Percentiles rank a stretch among this genome's conserved stretches.
phyloP scores from a whole-genome alignment of 352 stramenopile genomes.

The Globisporangium ultimum region DNA sequence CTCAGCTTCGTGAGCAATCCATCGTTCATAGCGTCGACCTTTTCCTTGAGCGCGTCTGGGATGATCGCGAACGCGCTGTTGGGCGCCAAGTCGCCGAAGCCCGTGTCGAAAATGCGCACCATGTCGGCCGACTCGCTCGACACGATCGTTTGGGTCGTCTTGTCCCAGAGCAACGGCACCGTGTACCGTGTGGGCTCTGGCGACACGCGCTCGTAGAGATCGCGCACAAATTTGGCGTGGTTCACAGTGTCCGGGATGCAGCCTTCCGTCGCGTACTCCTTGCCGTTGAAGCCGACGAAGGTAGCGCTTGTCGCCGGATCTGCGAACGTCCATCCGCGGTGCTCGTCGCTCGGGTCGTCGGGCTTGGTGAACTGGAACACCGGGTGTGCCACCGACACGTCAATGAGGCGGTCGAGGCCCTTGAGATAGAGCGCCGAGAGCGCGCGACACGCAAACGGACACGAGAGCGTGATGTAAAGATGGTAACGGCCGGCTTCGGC shows the following conservation, averaged over 20 bases:
- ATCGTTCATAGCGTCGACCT: constrained; percentile 60
- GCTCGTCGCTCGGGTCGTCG: constrained; percentile 26
- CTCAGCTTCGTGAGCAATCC: constrained; percentile 52
- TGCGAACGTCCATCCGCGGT: constrained; percentile 38
- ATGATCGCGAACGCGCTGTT: constrained; percentile 30
- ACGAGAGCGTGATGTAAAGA: constrained; percentile 91
- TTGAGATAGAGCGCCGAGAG: constrained; percentile 85
- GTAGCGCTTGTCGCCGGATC: constrained; percentile 8
- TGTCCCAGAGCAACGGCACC: constrained; percentile 75
- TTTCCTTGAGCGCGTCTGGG: constrained; percentile 31
- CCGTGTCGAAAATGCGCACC: constrained; percentile 53
- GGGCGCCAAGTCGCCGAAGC: constrained; percentile 36
- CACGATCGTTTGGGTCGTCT: constrained; percentile 60
- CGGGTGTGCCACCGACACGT: constrained; percentile 76
- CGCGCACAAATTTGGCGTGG: constrained; percentile 19
- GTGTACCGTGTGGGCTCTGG: constrained; percentile 20
- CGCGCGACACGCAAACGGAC: constrained; percentile 67
- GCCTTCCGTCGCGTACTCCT: constrained; percentile 19
- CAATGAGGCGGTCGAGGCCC: constrained; percentile 89
- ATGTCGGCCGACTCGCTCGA: constrained; percentile 77
- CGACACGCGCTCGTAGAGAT: constrained; percentile 38
- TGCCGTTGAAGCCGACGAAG: constrained; percentile 8
- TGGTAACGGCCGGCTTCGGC: constrained; percentile 79
- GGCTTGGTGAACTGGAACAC: constrained; percentile 43
- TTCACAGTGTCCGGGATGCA: constrained; percentile 24